Base-by-base conservation (phyloP, 2,329 filamentous ascomycete species). In the Sphaerulina vaccinii region DNA sequence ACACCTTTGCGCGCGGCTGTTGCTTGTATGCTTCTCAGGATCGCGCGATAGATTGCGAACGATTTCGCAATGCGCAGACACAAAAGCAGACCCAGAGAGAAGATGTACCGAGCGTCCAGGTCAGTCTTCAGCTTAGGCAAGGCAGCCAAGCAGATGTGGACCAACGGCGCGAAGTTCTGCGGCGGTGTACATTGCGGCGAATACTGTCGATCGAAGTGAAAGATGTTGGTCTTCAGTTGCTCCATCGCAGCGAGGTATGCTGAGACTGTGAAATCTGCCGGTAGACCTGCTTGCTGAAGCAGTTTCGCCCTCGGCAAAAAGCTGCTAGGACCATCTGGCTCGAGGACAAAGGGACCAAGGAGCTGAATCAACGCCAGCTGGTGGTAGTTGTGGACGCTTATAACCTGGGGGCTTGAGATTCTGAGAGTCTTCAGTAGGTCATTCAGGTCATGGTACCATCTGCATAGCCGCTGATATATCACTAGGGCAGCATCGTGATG, bases 361-460 rank as follows among this genome's bases (percentile, higher is more conserved):
- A 42, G 8, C 6, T 32, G 22, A 5, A 23, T 42, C 18, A 42
- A n/a, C 15, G 40, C 40, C 15, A 42, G 40, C 8, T 42, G 40
- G n/a, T 42, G 29, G 40, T 42, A 42, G 24, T 42, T 42, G 40
- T 42, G 40, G 22, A 42, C 15, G n/a, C 18, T 22, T 9, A 32
- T 42, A 1, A 42, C 9, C 13, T 42, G 40, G 7, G 40, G 40
- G 10, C 11, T 27, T 21, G 22, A 27, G n/a, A 32, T 9, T 19
- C 15, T 13, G 22, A 42, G 40, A 2, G 15, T 21, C 40, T 42
- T 42, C 5, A 42, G 13, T 6, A 22, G n/a, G 9, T 15, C 21
- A 3, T 8, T 8, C 10, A 42, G 40, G 6, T 21, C n/a, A 32
- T n/a, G 10, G 10, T 42, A 42, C 40, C 40, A 42, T 11, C 29